Conservation (phyloP, 352 stramenopile genomes). For the Plasmopara muralis region DNA sequence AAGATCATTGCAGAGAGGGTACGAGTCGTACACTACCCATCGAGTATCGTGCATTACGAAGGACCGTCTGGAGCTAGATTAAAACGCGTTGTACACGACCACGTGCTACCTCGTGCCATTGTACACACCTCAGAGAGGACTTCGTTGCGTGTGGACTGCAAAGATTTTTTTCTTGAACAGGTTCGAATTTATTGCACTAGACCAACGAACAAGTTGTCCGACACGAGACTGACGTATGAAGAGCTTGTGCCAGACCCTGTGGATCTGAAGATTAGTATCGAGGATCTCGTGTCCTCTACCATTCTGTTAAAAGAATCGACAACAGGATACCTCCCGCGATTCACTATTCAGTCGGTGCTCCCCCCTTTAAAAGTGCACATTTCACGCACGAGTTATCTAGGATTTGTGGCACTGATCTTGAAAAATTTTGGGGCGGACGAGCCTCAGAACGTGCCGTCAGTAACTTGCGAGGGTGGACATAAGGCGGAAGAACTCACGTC, state of each 20-base stretch:
- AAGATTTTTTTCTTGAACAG: slow-evolving; percentile 40
- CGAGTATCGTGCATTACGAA: slow-evolving; percentile 47
- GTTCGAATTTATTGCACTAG: slow-evolving; percentile 42
- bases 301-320: slow-evolving; percentile 27
- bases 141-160: slow-evolving; percentile 32
- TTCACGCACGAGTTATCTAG: slow-evolving; percentile 48
- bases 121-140: slow-evolving; percentile 15
- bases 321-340: slow-evolving; percentile 44
- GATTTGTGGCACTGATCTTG: slow-evolving; percentile 49
- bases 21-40: slow-evolving; percentile 51
- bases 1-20: slow-evolving; percentile 52
- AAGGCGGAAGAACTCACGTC: slow-evolving; percentile 21
- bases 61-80: slow-evolving; percentile 26
- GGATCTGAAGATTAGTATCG: slow-evolving; percentile 53
- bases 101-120: slow-evolving; percentile 12
- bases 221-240: slow-evolving; percentile 20
- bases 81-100: slow-evolving; percentile 26
- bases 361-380: slow-evolving; percentile 25
- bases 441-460: slow-evolving; percentile 22
- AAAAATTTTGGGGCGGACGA: slow-evolving; percentile 74
- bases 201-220: slow-evolving; percentile 9
- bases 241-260: slow-evolving; percentile 34
- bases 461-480: slow-evolving; percentile 7
- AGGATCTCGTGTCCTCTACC: slow-evolving; percentile 54
- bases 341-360: slow-evolving; percentile 47